Evolutionary conservation across 768 basidiomycete species (phyloP).

Genomic region (Leucocoprinus leucothites): DNA sequence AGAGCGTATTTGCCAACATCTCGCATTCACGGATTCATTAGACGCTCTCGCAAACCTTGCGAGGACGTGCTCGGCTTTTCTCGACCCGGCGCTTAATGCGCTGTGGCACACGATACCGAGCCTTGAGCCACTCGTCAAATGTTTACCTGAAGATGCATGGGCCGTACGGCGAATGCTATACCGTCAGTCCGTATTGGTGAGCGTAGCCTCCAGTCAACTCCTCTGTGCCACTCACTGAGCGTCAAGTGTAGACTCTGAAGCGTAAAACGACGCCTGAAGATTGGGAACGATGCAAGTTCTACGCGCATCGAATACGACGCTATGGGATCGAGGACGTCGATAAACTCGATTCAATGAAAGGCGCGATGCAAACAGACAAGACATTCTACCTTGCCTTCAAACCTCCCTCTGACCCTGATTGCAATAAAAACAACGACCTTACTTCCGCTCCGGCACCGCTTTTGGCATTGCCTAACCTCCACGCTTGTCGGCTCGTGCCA

Average conservation of each 20-base stretch:
- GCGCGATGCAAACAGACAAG: slow-evolving; percentile 6
- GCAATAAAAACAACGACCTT: not conserved
- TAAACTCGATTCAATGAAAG: not conserved
- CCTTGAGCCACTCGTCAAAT: slow-evolving; percentile 14
- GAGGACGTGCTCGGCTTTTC: slow-evolving; percentile 7
- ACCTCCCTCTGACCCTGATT: not conserved
- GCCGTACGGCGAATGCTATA: not conserved
- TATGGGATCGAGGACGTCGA: not conserved
- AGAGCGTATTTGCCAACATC: slow-evolving; percentile 6
- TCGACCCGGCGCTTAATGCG: slow-evolving; percentile 13
- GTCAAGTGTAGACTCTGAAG: not conserved
- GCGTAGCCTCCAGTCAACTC: not conserved
- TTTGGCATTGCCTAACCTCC: slow-evolving; percentile 7
- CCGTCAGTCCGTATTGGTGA: slow-evolving; percentile 1
- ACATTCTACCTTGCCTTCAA: slow-evolving; percentile 1
- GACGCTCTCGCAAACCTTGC: slow-evolving; percentile 8
- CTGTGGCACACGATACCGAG: slow-evolving; percentile 13
- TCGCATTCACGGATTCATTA: not conserved
- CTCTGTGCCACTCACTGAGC: not conserved
- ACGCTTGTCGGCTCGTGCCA: slow-evolving; percentile 1
- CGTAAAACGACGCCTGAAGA: not conserved
- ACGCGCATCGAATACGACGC: slow-evolving; percentile 1
- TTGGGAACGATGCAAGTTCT: slow-evolving; percentile 9
- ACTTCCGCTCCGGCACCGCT: not conserved
- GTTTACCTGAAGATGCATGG: slow-evolving; percentile 14